These are phyloP conservation scores for Cyclanthera cordifolia DNA, from an alignment of 306 rosid species.

Conservation along the genomic window DNA sequence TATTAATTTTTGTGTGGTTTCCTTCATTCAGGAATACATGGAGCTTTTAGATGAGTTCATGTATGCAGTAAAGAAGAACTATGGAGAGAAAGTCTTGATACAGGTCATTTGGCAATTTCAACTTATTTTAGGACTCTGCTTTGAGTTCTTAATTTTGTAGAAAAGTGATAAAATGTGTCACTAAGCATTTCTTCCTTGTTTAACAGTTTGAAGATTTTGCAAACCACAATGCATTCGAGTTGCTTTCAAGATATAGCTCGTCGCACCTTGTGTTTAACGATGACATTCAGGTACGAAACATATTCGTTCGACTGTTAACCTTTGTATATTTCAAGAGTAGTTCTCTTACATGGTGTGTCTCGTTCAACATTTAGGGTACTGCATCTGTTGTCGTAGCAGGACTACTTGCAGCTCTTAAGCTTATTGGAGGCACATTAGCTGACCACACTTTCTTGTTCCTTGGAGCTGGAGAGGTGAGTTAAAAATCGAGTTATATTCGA, in stretches of 20 bases:
- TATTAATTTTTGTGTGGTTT: conserved; percentile 1
- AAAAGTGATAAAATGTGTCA: conserved; percentile 6
- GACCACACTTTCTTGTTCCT: conserved; percentile 89
- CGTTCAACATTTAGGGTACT: conserved; percentile 54
- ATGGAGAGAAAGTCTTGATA: conserved; percentile 81
- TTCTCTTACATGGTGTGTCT: conserved; percentile 16
- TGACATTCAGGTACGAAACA: conserved; percentile 64
- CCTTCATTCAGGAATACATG: conserved; percentile 59
- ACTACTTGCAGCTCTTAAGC: conserved; percentile 67
- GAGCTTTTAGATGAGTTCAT: conserved; percentile 95
- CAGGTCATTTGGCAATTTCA: conserved; percentile 52
- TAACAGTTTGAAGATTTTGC: conserved; percentile 90
- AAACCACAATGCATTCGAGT: conserved; percentile 87
- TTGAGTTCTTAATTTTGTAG: conserved; percentile 3
- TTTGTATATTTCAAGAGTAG: conserved; percentile 13
- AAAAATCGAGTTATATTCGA: background rate
- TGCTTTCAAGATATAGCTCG: conserved; percentile 60
- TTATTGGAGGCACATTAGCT: conserved; percentile 69
- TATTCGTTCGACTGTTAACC: conserved; percentile 1
- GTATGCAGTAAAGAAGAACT: conserved; percentile 79
- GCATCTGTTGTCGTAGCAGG: conserved; percentile 97
- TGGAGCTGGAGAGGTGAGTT: conserved; percentile 93
- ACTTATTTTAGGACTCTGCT: background rate
- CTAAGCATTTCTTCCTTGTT: conserved; percentile 12
- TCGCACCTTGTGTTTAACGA: conserved; percentile 93